Evolutionary conservation across 208 protist genomes (phyloP).

Genomic region (Trypanosoma congolense): DNA sequence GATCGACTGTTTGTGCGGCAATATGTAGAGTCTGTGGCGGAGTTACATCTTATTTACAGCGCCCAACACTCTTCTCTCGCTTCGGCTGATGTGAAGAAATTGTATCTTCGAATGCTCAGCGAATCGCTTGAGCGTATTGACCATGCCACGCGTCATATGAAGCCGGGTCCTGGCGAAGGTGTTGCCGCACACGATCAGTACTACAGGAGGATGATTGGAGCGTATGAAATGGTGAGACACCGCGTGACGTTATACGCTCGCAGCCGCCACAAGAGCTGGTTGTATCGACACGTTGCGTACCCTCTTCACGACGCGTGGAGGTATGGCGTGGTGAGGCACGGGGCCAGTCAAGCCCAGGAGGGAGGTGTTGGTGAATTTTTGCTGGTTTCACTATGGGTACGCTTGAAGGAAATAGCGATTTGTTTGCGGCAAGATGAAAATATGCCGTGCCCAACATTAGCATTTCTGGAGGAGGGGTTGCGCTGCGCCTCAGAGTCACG

Average conservation of each 20-base stretch:
- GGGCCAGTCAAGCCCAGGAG: slow-evolving; percentile 6
- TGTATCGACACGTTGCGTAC: slow-evolving; percentile 40
- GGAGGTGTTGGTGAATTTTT: slow-evolving; percentile 15
- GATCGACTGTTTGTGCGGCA: slow-evolving; percentile 37
- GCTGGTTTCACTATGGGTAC: slow-evolving; percentile 22
- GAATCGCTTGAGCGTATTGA: slow-evolving; percentile 72
- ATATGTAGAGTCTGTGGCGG: slow-evolving; percentile 55
- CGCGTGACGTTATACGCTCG: slow-evolving; percentile 56
- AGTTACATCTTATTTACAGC: slow-evolving; percentile 67
- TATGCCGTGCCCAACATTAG: slow-evolving; percentile 51
- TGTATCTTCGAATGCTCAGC: slow-evolving; percentile 58
- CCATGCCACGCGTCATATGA: slow-evolving; percentile 38
- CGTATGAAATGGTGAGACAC: slow-evolving; percentile 47
- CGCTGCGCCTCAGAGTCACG: slow-evolving; percentile 23
- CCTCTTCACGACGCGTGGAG: slow-evolving; percentile 39
- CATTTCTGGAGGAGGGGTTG: slow-evolving; percentile 39
- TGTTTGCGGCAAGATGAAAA: slow-evolving; percentile 63
- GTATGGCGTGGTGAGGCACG: slow-evolving; percentile 46
- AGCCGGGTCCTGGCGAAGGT: slow-evolving; percentile 8
- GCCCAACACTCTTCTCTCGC: slow-evolving; percentile 40
- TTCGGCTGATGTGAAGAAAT: slow-evolving; percentile 13
- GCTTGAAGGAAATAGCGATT: slow-evolving; percentile 23
- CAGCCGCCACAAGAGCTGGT: slow-evolving; percentile 43
- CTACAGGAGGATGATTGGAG: slow-evolving; percentile 47
- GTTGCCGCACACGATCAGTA: slow-evolving; percentile 24